Percentiles rank a stretch among this genome's conserved stretches.
These are phyloP conservation scores for Angomonas deanei DNA, from an alignment of 208 protist species.

Conservation along the genomic window DNA sequence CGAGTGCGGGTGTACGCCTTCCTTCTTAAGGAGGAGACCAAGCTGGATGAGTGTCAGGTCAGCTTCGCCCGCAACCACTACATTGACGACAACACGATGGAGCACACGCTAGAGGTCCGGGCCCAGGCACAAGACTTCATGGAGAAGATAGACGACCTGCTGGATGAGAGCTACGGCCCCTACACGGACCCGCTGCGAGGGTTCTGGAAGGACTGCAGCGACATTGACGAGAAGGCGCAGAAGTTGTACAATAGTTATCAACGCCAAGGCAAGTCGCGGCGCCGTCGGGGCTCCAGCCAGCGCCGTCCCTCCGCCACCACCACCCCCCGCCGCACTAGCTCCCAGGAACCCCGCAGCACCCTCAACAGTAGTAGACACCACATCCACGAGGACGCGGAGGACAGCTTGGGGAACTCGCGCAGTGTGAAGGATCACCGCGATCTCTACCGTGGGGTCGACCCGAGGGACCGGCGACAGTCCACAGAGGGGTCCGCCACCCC, in stretches of 20 bases:
- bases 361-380: not conserved
- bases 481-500: not conserved
- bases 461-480: not conserved
- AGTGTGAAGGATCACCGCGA: constrained; percentile 1
- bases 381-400: not conserved
- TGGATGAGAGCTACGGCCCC: constrained; percentile 21
- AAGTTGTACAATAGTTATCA: constrained; percentile 22
- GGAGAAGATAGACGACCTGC: constrained; percentile 39
- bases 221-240: constrained; percentile 37
- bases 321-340: not conserved
- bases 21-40: constrained; percentile 42
- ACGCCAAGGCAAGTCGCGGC: constrained; percentile 10
- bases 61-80: constrained; percentile 39
- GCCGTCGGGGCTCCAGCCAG: not conserved
- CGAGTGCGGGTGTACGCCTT: constrained; percentile 68
- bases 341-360: not conserved
- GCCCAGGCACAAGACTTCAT: constrained; percentile 46
- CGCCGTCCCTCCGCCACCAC: not conserved
- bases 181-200: constrained; percentile 38
- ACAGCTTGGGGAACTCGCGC: not conserved
- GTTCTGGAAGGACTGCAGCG: constrained; percentile 54
- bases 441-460: not conserved
- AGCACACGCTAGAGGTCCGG: constrained; percentile 39
- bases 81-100: constrained; percentile 27
- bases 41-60: constrained; percentile 28